These are phyloP conservation scores for Starmera amethionina DNA, from an alignment of 805 yeast genomes.

Conservation along the genomic window DNA sequence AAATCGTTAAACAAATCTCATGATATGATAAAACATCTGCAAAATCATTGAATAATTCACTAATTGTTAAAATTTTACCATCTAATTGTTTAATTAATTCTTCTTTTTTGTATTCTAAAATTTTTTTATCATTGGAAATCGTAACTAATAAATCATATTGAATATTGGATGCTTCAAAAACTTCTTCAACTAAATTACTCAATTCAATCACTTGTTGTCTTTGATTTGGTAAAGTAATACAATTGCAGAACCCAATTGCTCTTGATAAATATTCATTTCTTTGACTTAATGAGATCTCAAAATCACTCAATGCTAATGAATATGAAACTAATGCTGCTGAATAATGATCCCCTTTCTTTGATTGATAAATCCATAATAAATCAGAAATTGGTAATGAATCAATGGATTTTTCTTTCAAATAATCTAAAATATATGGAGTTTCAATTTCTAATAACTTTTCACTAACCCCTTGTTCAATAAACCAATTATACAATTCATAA, in stretches of 20 bases:
- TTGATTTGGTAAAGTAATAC: conserved; percentile 66
- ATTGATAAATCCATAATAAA: conserved; percentile 80
- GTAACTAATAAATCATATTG: conserved; percentile 46
- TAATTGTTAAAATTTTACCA: conserved; percentile 55
- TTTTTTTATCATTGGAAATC: conserved; percentile 41
- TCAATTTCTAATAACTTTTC: conserved; percentile 71
- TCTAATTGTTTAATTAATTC: conserved; percentile 47
- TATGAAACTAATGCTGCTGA: conserved; percentile 80
- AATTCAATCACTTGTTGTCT: conserved; percentile 70
- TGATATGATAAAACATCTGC: conserved; percentile 84
- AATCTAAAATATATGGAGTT: conserved; percentile 72
- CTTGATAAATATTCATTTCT: conserved; percentile 85
- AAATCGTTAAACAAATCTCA: conserved; percentile 69
- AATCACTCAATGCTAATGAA: conserved; percentile 63
- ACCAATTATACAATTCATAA: conserved; percentile 88
- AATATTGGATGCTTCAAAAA: conserved; percentile 76
- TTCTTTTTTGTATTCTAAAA: conserved; percentile 37
- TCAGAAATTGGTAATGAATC: conserved; percentile 68
- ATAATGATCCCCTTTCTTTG: conserved; percentile 67
- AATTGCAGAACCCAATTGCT: conserved; percentile 87
- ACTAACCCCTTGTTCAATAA: conserved; percentile 64
- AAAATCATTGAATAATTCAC: conserved; percentile 75
- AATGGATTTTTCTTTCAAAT: conserved; percentile 56
- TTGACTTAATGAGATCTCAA: conserved; percentile 54
- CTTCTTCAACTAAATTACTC: conserved; percentile 61